Evolutionary conservation across 148 eudicot species (phyloP), one percentile per base, ranked within the genome.

Genomic region (Fagopyrum tataricum): DNA sequence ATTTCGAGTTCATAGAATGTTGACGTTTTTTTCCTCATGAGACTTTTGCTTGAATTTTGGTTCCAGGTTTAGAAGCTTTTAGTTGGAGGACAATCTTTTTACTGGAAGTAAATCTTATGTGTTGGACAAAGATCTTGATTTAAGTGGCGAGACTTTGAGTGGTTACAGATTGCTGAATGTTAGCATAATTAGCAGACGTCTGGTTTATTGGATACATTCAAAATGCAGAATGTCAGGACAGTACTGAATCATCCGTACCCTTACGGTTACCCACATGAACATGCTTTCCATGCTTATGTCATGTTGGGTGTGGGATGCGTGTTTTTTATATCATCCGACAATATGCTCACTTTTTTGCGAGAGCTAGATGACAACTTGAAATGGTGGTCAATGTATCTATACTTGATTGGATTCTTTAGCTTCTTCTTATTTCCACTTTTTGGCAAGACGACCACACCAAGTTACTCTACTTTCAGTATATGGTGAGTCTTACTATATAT

Each of bases 311-410:
- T 90, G 74, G 99, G 96, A 77, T 95, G 99, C 87, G 83, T 95
- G 46, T 90, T 95, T 77, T 95, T 95, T 77, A 95, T 95, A 77
- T 95, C 99, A 7, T 95, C 91, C 70, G 99, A 95, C 76, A 95
- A 89, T 75, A 88, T 95, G 97, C 86, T 87, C 70, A 95, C 99
- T 23, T 87, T 95, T 68, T 76, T 95, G 73, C 99, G 90, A 81
- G 92, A 91, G 78, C 80, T 95, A 70, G 97, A 94, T 85, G 87
- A 78, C 85, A 95, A 92, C 79, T 83, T 95, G 67, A 95, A 95
- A 75, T 95, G 99, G 99, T 95, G 99, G 99, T 95, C 97, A 15
- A 95, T 95, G 92, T 95, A 95, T 68, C 79, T 81, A 58, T 90
- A 96, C 78, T 85, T 95, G 83, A 89, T 92, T 51, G 99, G 97